Evolutionary conservation across 202 grass and related monocot species (phyloP).

Genomic region (Setaria italica): DNA sequence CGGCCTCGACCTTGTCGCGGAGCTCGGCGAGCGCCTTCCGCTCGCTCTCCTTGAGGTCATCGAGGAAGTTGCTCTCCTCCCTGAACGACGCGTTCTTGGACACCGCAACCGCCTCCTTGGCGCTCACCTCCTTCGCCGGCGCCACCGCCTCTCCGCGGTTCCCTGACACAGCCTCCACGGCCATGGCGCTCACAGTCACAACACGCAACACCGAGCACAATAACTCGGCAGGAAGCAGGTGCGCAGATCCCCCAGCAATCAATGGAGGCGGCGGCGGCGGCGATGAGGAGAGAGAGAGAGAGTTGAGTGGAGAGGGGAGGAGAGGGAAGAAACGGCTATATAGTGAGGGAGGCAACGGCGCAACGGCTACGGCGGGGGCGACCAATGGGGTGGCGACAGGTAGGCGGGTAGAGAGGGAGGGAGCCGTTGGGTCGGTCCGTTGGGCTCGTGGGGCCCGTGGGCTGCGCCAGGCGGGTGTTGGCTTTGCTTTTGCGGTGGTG

Average conservation of each 20-base stretch:
- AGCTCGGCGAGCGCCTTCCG: constrained; percentile 80
- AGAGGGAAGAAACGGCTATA: constrained; percentile 37
- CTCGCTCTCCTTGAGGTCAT: constrained; percentile 82
- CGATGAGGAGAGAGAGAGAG: background rate
- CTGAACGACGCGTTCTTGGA: constrained; percentile 71
- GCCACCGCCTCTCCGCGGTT: constrained; percentile 38
- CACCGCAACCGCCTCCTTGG: constrained; percentile 38
- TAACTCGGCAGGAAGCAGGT: too few species aligned
- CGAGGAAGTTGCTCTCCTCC: constrained; percentile 94
- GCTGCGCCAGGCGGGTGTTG: background rate
- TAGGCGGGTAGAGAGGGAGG: background rate
- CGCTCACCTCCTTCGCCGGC: constrained; percentile 46
- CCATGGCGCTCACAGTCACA: constrained; percentile 35
- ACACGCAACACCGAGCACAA: background rate
- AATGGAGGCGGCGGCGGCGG: background rate
- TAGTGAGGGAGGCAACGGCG: background rate
- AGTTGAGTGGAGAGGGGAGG: background rate
- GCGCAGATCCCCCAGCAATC: background rate
- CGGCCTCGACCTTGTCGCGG: constrained; percentile 76
- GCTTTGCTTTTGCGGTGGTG: constrained; percentile 37
- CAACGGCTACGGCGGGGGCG: constrained; percentile 42
- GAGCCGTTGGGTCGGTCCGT: constrained; percentile 44
- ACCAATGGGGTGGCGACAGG: constrained; percentile 43
- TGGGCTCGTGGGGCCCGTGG: constrained; percentile 40
- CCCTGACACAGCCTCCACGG: constrained; percentile 54